Conservation (phyloP, 495 filamentous ascomycete species). For the Trichoderma reesei region DNA sequence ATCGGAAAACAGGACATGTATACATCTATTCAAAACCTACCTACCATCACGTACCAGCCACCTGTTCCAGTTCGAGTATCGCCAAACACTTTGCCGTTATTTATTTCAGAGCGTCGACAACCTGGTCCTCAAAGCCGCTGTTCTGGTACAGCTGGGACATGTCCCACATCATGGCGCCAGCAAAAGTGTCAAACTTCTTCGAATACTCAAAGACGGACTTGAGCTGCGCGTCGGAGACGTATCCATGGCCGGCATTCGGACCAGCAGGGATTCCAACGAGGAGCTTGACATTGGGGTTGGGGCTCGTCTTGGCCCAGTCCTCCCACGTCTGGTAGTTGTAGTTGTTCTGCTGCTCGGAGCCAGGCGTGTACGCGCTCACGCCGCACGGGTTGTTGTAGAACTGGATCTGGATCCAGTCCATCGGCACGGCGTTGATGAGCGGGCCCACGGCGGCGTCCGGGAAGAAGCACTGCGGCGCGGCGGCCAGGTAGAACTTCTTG, state of each 20-base stretch:
- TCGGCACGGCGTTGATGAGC: conserved; percentile 40
- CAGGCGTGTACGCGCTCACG: conserved; percentile 35
- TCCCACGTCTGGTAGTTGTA: conserved; percentile 69
- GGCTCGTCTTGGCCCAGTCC: conserved; percentile 53
- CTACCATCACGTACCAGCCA: too few relatives aligned
- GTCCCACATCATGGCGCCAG: conserved; percentile 69
- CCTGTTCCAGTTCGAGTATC: not conserved
- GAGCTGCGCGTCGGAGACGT: conserved; percentile 36
- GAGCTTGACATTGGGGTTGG: conserved; percentile 56
- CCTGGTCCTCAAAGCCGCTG: conserved; percentile 41
- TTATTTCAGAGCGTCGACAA: conserved; percentile 22
- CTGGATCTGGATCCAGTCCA: conserved; percentile 61
- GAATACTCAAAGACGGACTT: conserved; percentile 39
- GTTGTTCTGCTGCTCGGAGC: conserved; percentile 31
- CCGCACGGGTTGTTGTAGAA: conserved; percentile 65
- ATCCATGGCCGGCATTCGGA: conserved; percentile 50
- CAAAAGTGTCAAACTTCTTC: conserved; percentile 50
- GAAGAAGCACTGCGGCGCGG: conserved; percentile 58
- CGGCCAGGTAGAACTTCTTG: conserved; percentile 51
- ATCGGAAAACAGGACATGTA: not conserved
- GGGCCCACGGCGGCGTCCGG: conserved; percentile 52
- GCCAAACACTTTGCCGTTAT: not conserved
- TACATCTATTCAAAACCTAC: not conserved
- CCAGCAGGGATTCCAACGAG: conserved; percentile 57
- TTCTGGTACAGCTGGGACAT: conserved; percentile 52